Conservation (phyloP, 768 basidiomycete species). For the Termitomyces sp. region DNA sequence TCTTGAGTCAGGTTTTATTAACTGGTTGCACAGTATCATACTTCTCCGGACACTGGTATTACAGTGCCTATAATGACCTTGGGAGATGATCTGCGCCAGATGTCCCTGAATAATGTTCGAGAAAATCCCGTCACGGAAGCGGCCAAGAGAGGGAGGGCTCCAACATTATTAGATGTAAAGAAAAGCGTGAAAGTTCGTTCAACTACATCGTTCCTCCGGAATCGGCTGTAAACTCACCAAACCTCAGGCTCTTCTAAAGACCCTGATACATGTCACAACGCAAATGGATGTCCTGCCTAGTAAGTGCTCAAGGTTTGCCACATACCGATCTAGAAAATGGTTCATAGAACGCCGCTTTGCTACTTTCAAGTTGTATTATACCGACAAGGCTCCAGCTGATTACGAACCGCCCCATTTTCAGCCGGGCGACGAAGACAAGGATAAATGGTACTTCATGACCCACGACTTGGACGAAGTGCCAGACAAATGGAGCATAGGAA, state of each 20-base stretch:
- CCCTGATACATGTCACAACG: conserved; percentile 70
- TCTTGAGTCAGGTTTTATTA: background rate
- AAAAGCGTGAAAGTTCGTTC: conserved; percentile 64
- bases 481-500: conserved; percentile 66
- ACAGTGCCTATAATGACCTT: conserved; percentile 72
- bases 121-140: conserved; percentile 60
- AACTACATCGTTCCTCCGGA: background rate
- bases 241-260: conserved; percentile 65
- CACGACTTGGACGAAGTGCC: conserved; percentile 69
- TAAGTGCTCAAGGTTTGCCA: conserved; percentile 27
- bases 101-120: conserved; percentile 33
- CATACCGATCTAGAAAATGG: background rate
- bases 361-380: conserved; percentile 87
- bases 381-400: conserved; percentile 69
- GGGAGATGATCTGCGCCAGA: conserved; percentile 50
- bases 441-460: conserved; percentile 80
- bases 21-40: conserved; percentile 51
- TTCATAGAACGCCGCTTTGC: conserved; percentile 69
- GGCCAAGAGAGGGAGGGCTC: conserved; percentile 52
- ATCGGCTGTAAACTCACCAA: background rate
- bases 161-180: conserved; percentile 79
- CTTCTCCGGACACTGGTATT: conserved; percentile 52
- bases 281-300: conserved; percentile 79
- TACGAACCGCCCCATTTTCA: conserved; percentile 84
- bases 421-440: conserved; percentile 62